Conservation (phyloP, 2,329 filamentous ascomycete genomes). For the Mycosphaerelloides madeirae region DNA sequence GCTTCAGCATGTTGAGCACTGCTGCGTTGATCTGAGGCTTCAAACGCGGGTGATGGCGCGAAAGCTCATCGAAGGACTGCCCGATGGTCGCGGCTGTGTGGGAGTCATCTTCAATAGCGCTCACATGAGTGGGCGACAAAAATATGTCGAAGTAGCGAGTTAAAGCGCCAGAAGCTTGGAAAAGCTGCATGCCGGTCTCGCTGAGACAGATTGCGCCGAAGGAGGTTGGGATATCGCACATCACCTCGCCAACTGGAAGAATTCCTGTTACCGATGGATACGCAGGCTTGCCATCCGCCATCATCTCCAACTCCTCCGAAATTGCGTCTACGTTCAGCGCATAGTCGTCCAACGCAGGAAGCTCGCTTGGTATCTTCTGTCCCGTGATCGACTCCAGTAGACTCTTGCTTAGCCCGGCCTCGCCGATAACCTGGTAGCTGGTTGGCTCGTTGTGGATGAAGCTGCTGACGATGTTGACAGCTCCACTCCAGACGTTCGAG, state of each 20-base stretch:
- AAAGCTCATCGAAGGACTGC: slow-evolving; percentile 84
- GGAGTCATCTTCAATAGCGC: slow-evolving; percentile 65
- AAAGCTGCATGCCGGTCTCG: slow-evolving; percentile 77
- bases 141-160: slow-evolving; percentile 95
- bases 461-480: slow-evolving; percentile 83
- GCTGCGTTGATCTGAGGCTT: slow-evolving; percentile 75
- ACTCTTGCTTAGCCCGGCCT: slow-evolving; percentile 83
- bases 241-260: slow-evolving; percentile 80
- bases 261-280: slow-evolving; percentile 53
- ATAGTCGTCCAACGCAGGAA: slow-evolving; percentile 23
- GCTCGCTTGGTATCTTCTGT: slow-evolving; percentile 20
- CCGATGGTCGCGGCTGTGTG: slow-evolving; percentile 72
- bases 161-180: slow-evolving; percentile 75
- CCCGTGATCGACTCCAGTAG: slow-evolving; percentile 74
- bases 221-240: slow-evolving; percentile 77
- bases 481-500: slow-evolving; percentile 91
- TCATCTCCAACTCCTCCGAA: slow-evolving; percentile 6
- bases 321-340: slow-evolving; percentile 8
- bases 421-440: slow-evolving; percentile 91
- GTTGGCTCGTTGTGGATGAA: slow-evolving; percentile 99
- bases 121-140: slow-evolving; percentile 83
- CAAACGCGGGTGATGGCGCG: slow-evolving; percentile 83
- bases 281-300: slow-evolving; percentile 20
- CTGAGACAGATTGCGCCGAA: slow-evolving; percentile 94
- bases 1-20: slow-evolving; percentile 82